Base-by-base conservation (phyloP, 331 rosid species). In the Saraca asoca region DNA sequence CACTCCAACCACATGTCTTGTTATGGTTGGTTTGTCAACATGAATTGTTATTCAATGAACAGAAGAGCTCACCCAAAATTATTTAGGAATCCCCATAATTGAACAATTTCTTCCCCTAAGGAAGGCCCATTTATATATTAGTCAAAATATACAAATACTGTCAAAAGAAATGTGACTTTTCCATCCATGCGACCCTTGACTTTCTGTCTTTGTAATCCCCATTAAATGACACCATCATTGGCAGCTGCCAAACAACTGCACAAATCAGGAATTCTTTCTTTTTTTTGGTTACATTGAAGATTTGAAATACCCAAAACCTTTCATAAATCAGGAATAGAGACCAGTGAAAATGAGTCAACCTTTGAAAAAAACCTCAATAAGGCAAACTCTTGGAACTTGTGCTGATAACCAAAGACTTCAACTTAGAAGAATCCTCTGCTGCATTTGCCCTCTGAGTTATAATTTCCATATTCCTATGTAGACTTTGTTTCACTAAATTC, bases 331-430 rank as follows among this genome's bases (percentile, higher is more conserved):
- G n/a, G n/a, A n/a, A n/a, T n/a, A n/a, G n/a, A 58, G 51, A 9
- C n/a, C 39, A 39, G 19, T 24, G 52, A 45, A 71, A 33, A 11
- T 20, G 20, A 46, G 61, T 53, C 43, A 43, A 35, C 43, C 15
- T 16, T 43, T 19, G 12, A 62, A 12, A 29, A 8, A 53, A 35
- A 34, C 2, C 0, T 6, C 18, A 89, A 75, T 88, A 94, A 66
- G 97, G 96, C 73, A 94, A 82, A 64, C 99, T 94, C 63, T 90
- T 94, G 8, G 99, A 94, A 80, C 96, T 94, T 12, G 97, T 85
- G 80, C 95, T 90, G 11, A 39, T 39, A 39, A 39, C 43, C 43
- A 39, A 39, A 7, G 43, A 39, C 43, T 39, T 39, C 10, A 39
- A 62, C 35, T 80, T 87, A 9, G 89, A 82, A 56, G 86, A 65